Base-by-base conservation (phyloP, 768 basidiomycete species). In the Mrakia hoshinonis region DNA sequence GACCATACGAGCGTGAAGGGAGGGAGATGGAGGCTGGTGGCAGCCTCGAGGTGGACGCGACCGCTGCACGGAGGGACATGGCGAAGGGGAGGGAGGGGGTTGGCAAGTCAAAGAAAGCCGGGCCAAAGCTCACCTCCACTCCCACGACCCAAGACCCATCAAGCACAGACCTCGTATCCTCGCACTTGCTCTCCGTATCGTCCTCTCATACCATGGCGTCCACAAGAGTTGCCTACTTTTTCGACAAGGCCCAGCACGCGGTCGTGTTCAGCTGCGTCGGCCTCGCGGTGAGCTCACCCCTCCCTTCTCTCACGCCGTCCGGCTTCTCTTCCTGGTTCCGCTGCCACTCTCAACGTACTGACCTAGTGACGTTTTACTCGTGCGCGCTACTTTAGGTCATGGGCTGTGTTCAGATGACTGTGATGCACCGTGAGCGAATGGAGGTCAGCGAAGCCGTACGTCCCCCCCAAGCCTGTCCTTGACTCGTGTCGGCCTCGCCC, bases 41-140 rank as follows among this genome's bases (percentile, higher is more conserved):
- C 9, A 64, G 63, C 46, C 63, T 39, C 13, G 63, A 64, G 4
- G 63, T 39, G 22, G 43, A 46, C 10, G 63, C 63, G 11, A 39
- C 63, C 3, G 24, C 20, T 20, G 38, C 26, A 10, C 63, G 39
- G 24, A 64, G 63, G 26, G 63, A 64, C 63, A 64, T 62, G 60
- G 60, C 24, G 10, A 58, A 29, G 55, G 36, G 29, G 15, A 31
- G 29, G 60, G 38, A 43, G 36, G 60, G 60, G 12, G 15, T 31
- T 6, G 15, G 60, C 34, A 39, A n/a, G 63, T 26, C 24, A 29
- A 18, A 26, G 63, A n/a, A 22, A 62, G 36, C 4, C 22, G 15
- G 38, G 34, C 54, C 4, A 55, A 55, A 26, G 29, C 11, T 26
- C 54, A 55, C 18, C 54, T 15, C 34, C 46, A 10, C 54, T 31